Evolutionary conservation across 116 monocot species (phyloP), one percentile per base, ranked within the genome.

Genomic region (Zostera marina): DNA sequence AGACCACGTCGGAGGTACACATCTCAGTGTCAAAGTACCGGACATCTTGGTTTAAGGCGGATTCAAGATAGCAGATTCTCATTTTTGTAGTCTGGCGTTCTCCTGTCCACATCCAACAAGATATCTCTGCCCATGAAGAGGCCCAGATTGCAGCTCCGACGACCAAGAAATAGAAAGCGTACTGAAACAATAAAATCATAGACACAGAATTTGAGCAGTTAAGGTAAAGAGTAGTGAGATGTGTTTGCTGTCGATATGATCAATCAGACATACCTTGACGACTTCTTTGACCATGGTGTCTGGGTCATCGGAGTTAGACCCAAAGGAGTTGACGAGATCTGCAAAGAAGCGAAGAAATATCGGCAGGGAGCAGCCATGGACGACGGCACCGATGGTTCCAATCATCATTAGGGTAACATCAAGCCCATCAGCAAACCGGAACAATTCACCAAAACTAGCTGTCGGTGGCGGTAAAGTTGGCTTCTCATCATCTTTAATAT

Each of bases 71-170:
- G 17, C 63, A 59, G 67, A 85, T 77, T 69, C 98, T 73, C 69
- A 90, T 76, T 66, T 68, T 74, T 22, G 83, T 83, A 1, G 82
- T 72, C 63, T 98, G 98, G 32, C 98, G 52, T 65, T 98, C 98
- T 47, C 98, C 98, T 0, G 98, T 98, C 85, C 91, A 90, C 86
- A 98, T 98, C 98, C 98, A 98, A 73, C 90, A 98, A 0, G 98
- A 82, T 60, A 98, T 90, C 81, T 90, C 98, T 8, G 85, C 82
- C 81, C 90, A 96, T 3, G 89, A 96, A 23, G 85, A 96, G 16
- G 73, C 81, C 81, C 94, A 94, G 15, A 94, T 89, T n/a, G 90
- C 77, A 10, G 90, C 82, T 39, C 96, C 96, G n/a, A 96, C 90
- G 11, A 89, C 89, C 5, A 96, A 66, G 57, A 96, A 96, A 68